Conservation (phyloP, 257 asterid species). For the Plectranthus barbatus region DNA sequence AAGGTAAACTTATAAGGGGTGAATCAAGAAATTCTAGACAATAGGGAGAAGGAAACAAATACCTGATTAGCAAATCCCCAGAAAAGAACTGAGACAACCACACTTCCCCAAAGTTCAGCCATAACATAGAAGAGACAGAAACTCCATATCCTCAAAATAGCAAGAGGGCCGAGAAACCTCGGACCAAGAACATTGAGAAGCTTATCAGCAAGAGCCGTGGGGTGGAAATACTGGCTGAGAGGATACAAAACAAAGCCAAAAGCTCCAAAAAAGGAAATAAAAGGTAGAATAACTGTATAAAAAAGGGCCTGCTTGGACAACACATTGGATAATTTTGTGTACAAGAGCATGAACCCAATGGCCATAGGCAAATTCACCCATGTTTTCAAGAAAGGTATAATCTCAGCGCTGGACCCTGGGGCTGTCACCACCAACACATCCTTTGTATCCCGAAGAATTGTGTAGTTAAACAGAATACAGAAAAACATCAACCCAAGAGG, state of each 20-base stretch:
- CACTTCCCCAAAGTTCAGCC: constrained; percentile 99
- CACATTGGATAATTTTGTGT: constrained; percentile 79
- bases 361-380: constrained; percentile 99
- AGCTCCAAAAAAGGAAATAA: constrained; percentile 90
- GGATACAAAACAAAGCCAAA: constrained; percentile 95
- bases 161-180: constrained; percentile 98
- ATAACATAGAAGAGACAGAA: constrained; percentile 96
- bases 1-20: too few species aligned
- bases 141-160: constrained; percentile 97
- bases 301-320: constrained; percentile 91
- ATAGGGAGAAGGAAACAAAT: constrained; percentile 15
- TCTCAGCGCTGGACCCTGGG: constrained; percentile 93
- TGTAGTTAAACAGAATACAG: constrained; percentile 88
- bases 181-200: constrained; percentile 71
- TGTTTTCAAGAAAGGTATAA: constrained; percentile 95
- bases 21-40: not conserved
- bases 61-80: constrained; percentile 99
- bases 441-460: constrained; percentile 92
- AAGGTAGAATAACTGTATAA: constrained; percentile 73
- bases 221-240: constrained; percentile 70
- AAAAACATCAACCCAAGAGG: constrained; percentile 97
- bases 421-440: constrained; percentile 98
- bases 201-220: constrained; percentile 89
- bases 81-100: constrained; percentile 88
- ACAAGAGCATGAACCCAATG: constrained; percentile 86